Conservation (phyloP, 228 moss, liverwort and hornwort genomes). For the Sphagnum fallax region DNA sequence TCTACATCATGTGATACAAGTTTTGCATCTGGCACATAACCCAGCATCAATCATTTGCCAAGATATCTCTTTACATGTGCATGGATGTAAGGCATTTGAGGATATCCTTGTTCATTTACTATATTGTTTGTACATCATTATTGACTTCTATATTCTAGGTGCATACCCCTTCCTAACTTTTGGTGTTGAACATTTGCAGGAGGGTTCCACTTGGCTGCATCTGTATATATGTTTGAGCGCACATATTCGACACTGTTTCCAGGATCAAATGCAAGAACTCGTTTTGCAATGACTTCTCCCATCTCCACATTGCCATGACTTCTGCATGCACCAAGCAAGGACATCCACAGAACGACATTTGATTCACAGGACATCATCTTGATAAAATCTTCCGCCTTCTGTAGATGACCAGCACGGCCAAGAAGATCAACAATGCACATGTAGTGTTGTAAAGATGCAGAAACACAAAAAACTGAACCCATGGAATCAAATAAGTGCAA, state of each 20-base stretch:
- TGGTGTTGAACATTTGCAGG: neutral
- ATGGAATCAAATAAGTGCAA: neutral
- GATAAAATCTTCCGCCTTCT: conserved; percentile 1
- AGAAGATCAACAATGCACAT: conserved; percentile 5
- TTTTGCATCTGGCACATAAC: no score
- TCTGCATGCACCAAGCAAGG: conserved; percentile 4
- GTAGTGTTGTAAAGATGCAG: neutral
- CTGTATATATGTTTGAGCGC: conserved; percentile 1
- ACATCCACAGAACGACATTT: neutral
- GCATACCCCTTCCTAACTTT: no score
- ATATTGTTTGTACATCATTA: neutral
- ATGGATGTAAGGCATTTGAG: no score
- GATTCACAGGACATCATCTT: neutral
- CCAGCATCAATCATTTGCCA: no score
- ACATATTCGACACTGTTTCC: neutral
- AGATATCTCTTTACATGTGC: no score
- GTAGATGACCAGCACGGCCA: neutral
- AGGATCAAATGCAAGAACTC: neutral
- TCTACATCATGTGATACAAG: no score
- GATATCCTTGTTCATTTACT: no score
- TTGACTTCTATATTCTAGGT: no score
- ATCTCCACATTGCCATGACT: neutral
- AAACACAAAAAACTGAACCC: neutral
- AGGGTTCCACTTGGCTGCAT: neutral
- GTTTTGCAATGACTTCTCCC: conserved; percentile 1